Evolutionary conservation across 768 basidiomycete genomes (phyloP).

Genomic region (Pulveroboletus frians): DNA sequence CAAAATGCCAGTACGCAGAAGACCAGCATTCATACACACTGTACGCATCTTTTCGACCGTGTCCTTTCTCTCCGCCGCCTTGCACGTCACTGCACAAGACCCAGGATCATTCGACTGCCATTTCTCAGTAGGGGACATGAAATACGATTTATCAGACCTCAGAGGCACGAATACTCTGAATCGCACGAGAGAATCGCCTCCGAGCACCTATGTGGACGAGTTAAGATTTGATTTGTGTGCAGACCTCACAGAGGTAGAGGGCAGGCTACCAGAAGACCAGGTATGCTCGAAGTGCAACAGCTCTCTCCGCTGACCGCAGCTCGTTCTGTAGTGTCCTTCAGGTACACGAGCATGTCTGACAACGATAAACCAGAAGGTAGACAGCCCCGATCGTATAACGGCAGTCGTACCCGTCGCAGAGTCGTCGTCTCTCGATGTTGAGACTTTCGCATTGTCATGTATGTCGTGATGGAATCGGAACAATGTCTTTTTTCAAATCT

Average conservation of each 20-base stretch:
- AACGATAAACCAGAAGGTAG: slow-evolving; percentile 55
- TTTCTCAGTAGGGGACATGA: slow-evolving; percentile 35
- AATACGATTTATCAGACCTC: slow-evolving; percentile 59
- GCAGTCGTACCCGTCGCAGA: slow-evolving; percentile 73
- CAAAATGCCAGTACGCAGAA: slow-evolving; percentile 22
- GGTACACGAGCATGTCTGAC: slow-evolving; percentile 75
- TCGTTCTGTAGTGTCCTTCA: slow-evolving; percentile 48
- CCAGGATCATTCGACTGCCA: slow-evolving; percentile 48
- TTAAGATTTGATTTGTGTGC: slow-evolving; percentile 66
- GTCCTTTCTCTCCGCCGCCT: slow-evolving; percentile 18
- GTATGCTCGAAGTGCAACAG: slow-evolving; percentile 36
- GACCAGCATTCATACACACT: slow-evolving; percentile 1
- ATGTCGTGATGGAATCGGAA: slow-evolving; percentile 13
- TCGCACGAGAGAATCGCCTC: slow-evolving; percentile 55
- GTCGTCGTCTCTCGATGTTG: slow-evolving; percentile 24
- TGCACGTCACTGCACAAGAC: slow-evolving; percentile 35
- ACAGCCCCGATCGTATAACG: slow-evolving; percentile 53
- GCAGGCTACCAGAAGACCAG: slow-evolving; percentile 57
- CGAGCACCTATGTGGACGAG: slow-evolving; percentile 54
- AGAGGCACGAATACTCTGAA: slow-evolving; percentile 46
- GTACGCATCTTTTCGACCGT: slow-evolving; percentile 8
- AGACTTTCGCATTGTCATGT: slow-evolving; percentile 32
- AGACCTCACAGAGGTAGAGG: slow-evolving; percentile 46
- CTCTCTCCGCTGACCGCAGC: slow-evolving; percentile 4
- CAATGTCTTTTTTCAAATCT: neutral